Evolutionary conservation across 2,329 filamentous ascomycete species (phyloP), one percentile per base, ranked within the genome.

Genomic region (Diplodia mutila): DNA sequence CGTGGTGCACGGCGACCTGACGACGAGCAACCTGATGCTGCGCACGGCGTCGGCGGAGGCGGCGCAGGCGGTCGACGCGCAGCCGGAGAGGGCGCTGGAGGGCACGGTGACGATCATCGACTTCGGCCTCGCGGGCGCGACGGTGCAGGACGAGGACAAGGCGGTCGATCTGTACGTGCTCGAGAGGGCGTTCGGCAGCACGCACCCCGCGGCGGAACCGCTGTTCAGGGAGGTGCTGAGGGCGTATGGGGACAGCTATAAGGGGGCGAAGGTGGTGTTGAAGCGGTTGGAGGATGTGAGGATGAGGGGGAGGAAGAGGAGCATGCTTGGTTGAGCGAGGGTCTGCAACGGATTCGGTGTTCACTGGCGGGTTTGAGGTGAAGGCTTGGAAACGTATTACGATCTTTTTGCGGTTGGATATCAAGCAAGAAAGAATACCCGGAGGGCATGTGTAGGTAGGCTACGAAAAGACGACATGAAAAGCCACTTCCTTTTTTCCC

Each of bases 131-230:
- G 93, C 94, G 16, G 90, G 87, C 72, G 91, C 94, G 80, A 92
- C 89, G 69, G 81, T 87, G 21, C 89, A 91, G 71, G 94, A 97
- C 66, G 95, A 99, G 80, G 95, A 99, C 77, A 87, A 94, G 66
- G 95, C 95, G 0, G 95, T 99, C 48, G 95, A 99, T 82, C 80
- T 99, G 66, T 99, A 99, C 79, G 95, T 99, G 12, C 83, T 99
- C 55, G 95, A 99, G 80, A 85, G 95, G 65, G 95, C 95, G 1
- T 98, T 98, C 83, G 91, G 90, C 25, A 97, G 93, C 75, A 98
- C 95, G 42, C 95, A 99, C 83, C 94, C 95, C 0, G 87, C 89
- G 61, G 92, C 93, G 0, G 92, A 97, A 76, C 84, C 83, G 23
- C 82, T 96, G 70, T 97, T 96, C 72, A 81, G 84, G 37, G 87